These are phyloP conservation scores for Monosporascus sp. DNA, from an alignment of 2,329 filamentous ascomycete genomes.

Conservation along the genomic window DNA sequence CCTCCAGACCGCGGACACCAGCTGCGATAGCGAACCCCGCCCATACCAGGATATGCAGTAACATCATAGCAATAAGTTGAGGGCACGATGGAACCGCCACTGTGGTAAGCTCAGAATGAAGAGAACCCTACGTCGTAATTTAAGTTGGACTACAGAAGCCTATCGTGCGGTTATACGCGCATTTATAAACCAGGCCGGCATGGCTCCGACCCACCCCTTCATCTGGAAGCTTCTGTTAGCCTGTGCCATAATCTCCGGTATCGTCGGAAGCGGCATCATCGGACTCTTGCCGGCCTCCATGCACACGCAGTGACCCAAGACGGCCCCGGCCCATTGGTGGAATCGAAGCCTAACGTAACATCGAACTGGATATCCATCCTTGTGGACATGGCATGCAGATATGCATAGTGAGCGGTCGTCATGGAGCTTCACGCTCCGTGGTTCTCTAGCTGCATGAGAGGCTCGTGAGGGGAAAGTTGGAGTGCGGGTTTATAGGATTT, in stretches of 20 bases:
- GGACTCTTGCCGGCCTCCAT: too few species aligned
- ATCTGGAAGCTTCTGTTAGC: too few species aligned
- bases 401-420: not conserved
- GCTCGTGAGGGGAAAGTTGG: not conserved
- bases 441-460: not conserved
- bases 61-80: not conserved
- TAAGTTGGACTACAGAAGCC: not conserved
- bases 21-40: not conserved
- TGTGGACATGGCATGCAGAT: not conserved
- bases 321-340: too few species aligned
- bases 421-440: not conserved
- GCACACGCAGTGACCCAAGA: too few species aligned
- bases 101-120: not conserved
- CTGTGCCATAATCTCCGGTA: too few species aligned
- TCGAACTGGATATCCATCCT: not conserved
- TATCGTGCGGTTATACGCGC: not conserved
- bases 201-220: too few species aligned
- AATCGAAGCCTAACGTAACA: not conserved
- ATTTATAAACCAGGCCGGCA: not conserved
- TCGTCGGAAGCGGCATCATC: too few species aligned
- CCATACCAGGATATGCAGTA: conserved; percentile 2
- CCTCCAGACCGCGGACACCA: not conserved
- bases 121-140: not conserved
- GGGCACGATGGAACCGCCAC: not conserved
- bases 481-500: not conserved